phyloP scores from a whole-genome alignment of 495 filamentous ascomycete genomes.

The Bacidia rubella region DNA sequence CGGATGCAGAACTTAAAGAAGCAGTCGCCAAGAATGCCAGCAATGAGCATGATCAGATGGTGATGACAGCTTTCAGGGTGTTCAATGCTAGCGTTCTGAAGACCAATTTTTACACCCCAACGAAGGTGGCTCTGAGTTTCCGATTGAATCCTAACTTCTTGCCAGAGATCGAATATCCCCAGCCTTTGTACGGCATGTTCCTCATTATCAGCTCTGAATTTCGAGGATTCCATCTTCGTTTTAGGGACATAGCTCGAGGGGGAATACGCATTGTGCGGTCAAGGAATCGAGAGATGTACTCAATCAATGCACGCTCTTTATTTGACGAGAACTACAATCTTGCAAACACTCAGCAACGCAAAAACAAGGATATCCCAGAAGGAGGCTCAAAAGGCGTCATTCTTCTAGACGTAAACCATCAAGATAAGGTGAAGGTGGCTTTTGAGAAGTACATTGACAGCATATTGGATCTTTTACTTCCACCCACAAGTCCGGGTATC shows the following conservation, averaged over 20 bases:
- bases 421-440: slow-evolving; percentile 78
- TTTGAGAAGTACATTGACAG: slow-evolving; percentile 99
- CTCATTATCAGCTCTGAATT: slow-evolving; percentile 93
- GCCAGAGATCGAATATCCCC: slow-evolving; percentile 82
- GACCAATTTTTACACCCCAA: slow-evolving; percentile 99
- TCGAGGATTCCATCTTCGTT: slow-evolving; percentile 91
- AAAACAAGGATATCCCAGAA: slow-evolving; percentile 99
- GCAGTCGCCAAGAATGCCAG: slow-evolving; percentile 66
- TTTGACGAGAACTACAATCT: slow-evolving; percentile 99
- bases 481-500: slow-evolving; percentile 83
- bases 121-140: slow-evolving; percentile 96
- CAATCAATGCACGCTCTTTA: slow-evolving; percentile 87
- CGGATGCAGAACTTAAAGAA: slow-evolving; percentile 61
- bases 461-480: slow-evolving; percentile 85
- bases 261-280: slow-evolving; percentile 98
- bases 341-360: slow-evolving; percentile 95
- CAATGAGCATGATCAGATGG: slow-evolving; percentile 96
- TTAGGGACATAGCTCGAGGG: slow-evolving; percentile 92
- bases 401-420: slow-evolving; percentile 81
- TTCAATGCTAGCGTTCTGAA: slow-evolving; percentile 88
- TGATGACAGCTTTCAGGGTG: slow-evolving; percentile 90
- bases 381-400: slow-evolving; percentile 97
- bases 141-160: slow-evolving; percentile 81
- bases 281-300: slow-evolving; percentile 82
- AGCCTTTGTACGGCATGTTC: slow-evolving; percentile 95